Conservation (phyloP, 768 basidiomycete species). For the Pholiota molesta region DNA sequence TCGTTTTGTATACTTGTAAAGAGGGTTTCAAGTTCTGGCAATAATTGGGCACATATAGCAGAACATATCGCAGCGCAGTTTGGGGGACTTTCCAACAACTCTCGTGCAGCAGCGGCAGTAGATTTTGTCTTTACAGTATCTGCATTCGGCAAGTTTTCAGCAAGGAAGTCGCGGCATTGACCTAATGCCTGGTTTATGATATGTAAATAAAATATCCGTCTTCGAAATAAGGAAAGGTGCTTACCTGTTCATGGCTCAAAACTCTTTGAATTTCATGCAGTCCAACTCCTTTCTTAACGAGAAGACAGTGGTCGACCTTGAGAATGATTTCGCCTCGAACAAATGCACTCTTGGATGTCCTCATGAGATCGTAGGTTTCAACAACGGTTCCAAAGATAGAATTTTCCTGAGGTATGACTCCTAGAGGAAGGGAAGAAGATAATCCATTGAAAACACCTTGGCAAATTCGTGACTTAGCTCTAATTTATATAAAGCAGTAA, state of each 20-base stretch:
- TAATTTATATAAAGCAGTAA: not conserved
- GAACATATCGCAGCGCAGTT: conserved; percentile 79
- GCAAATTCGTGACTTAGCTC: not conserved
- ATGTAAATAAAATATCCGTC: not conserved
- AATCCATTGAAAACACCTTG: conserved; percentile 66
- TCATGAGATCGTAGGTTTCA: conserved; percentile 74
- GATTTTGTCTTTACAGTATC: conserved; percentile 62
- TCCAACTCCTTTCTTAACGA: conserved; percentile 61
- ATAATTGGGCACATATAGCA: conserved; percentile 58
- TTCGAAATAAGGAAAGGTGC: not conserved
- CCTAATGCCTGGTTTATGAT: conserved; percentile 63
- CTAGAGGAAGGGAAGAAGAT: conserved; percentile 47
- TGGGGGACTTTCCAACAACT: conserved; percentile 41
- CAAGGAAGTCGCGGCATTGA: conserved; percentile 71
- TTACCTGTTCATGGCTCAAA: conserved; percentile 82
- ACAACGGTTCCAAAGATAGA: conserved; percentile 72
- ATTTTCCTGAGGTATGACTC: conserved; percentile 83
- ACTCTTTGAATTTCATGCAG: conserved; percentile 57
- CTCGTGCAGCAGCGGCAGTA: conserved; percentile 71
- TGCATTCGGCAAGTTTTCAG: conserved; percentile 53
- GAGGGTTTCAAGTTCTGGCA: conserved; percentile 64
- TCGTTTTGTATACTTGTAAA: conserved; percentile 66
- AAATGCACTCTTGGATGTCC: conserved; percentile 48
- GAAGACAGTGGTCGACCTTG: conserved; percentile 68
- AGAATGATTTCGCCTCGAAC: conserved; percentile 64